Conservation (phyloP, 768 basidiomycete species). For the Porpolomopsis calyptriformis region DNA sequence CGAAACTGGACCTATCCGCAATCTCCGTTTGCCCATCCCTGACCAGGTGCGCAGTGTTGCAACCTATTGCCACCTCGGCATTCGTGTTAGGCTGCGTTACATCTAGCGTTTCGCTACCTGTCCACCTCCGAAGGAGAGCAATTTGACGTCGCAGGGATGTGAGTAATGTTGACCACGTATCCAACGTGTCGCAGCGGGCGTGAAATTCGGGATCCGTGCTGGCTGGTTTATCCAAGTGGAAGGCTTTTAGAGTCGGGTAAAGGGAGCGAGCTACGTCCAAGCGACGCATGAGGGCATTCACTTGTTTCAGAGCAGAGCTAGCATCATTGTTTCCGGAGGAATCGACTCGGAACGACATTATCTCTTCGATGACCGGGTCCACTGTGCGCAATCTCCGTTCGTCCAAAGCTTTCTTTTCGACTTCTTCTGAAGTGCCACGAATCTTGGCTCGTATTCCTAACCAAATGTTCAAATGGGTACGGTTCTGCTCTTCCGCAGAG, state of each 20-base stretch:
- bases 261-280: constrained; percentile 78
- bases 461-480: constrained; percentile 69
- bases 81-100: constrained; percentile 71
- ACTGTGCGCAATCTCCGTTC: constrained; percentile 75
- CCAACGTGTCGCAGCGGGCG: constrained; percentile 78
- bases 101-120: constrained; percentile 83
- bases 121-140: constrained; percentile 78
- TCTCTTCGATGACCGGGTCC: constrained; percentile 75
- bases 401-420: constrained; percentile 73
- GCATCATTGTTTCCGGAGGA: constrained; percentile 23
- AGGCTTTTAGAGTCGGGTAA: constrained; percentile 75
- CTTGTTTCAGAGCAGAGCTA: constrained; percentile 46
- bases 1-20: constrained; percentile 72
- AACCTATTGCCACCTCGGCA: constrained; percentile 41
- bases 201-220: constrained; percentile 59
- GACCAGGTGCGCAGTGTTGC: constrained; percentile 20
- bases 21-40: constrained; percentile 32
- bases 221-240: constrained; percentile 68
- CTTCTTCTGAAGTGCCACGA: constrained; percentile 65
- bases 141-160: constrained; percentile 78
- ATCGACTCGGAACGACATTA: constrained; percentile 61
- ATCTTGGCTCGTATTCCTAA: constrained; percentile 82
- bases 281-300: constrained; percentile 56
- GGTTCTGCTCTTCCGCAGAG: constrained; percentile 57
- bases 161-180: constrained; percentile 86